Evolutionary conservation across 108 stramenopile species (phyloP), one percentile per base, ranked within the genome.

Genomic region (Fragilariopsis cylindrus): DNA sequence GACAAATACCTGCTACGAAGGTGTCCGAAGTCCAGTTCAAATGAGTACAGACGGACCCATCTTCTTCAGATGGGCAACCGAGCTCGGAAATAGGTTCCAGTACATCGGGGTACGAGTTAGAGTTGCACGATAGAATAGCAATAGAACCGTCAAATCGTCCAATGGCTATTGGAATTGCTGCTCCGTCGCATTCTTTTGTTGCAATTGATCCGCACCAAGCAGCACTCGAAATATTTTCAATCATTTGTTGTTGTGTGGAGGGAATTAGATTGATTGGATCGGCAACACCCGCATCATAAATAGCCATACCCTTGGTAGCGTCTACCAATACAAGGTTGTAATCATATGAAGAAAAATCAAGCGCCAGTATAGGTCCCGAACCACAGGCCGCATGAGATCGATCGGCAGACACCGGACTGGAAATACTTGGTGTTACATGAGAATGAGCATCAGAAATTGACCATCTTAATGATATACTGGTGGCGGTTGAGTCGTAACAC

Each of bases 1-100:
- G 76, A 43, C 84, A 83, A 15, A 88, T 66, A 46, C 92, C 92
- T 63, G 83, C 82, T 5, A 82, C 84, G 2, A 93, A 66, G 0
- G 82, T 71, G 41, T 72, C 62, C 8, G 53, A 54, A 7, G 46
- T 81, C 86, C 87, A 91, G 63, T 91, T 76, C 54, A 93, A 57
- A 72, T 93, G 92, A 13, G 88, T 84, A 60, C 87, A 79, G 48
- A 72, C 45, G 63, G 83, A 60, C 52, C 73, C 79, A 21, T 72
- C 60, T 60, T 73, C 80, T 40, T 72, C 80, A 40, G 46, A 53
- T 30, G 71, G 74, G 56, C 65, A 65, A 15, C 55, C 74, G 7
- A 72, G 30, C 46, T 57, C 47, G 4, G 60, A 55, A 8, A 53
- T 21, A 6, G 57, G 55, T 53, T 70, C 15, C 12, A 72, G 58